phyloP scores from a whole-genome alignment of 2,329 filamentous ascomycete species.

The Neonectria magnoliae region DNA sequence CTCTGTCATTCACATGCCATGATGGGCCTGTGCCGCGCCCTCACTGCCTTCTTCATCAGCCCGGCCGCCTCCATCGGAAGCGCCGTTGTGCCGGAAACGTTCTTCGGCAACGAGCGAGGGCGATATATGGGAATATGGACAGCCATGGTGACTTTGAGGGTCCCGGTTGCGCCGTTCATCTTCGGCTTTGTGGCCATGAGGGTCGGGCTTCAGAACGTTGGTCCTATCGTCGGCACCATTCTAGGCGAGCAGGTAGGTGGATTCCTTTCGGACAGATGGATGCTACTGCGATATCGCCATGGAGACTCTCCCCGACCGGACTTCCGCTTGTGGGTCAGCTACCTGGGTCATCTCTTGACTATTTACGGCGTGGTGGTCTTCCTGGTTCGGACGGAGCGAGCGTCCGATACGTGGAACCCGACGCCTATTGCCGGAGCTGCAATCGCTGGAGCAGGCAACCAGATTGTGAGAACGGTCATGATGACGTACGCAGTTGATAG shows the following conservation, averaged over 20 bases:
- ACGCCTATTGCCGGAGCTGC: slow-evolving; percentile 65
- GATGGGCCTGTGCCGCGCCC: slow-evolving; percentile 60
- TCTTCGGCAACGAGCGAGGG: slow-evolving; percentile 28
- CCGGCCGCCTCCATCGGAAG: slow-evolving; percentile 52
- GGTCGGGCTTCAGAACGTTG: slow-evolving; percentile 66
- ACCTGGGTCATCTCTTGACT: slow-evolving; percentile 60
- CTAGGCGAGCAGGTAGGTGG: slow-evolving; percentile 69
- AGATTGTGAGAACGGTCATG: slow-evolving; percentile 68
- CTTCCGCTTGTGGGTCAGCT: slow-evolving; percentile 66
- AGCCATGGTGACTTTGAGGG: slow-evolving; percentile 34
- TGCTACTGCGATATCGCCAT: slow-evolving; percentile 52
- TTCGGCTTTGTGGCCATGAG: slow-evolving; percentile 60
- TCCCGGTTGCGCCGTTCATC: slow-evolving; percentile 47
- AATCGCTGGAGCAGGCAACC: slow-evolving; percentile 64
- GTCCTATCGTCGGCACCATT: slow-evolving; percentile 65
- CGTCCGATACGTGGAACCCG: slow-evolving; percentile 61
- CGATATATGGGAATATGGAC: slow-evolving; percentile 35
- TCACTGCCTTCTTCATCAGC: slow-evolving; percentile 64
- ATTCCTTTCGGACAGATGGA: slow-evolving; percentile 63
- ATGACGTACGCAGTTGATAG: slow-evolving; percentile 70
- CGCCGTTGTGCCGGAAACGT: slow-evolving; percentile 32
- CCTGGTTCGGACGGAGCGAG: slow-evolving; percentile 59
- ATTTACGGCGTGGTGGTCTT: slow-evolving; percentile 66
- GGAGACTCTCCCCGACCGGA: slow-evolving; percentile 54
- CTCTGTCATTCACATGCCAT: slow-evolving; percentile 57